These are phyloP conservation scores for Pelargonium myrrhifolium DNA, from an alignment of 441 rosid species.

Conservation along the genomic window DNA sequence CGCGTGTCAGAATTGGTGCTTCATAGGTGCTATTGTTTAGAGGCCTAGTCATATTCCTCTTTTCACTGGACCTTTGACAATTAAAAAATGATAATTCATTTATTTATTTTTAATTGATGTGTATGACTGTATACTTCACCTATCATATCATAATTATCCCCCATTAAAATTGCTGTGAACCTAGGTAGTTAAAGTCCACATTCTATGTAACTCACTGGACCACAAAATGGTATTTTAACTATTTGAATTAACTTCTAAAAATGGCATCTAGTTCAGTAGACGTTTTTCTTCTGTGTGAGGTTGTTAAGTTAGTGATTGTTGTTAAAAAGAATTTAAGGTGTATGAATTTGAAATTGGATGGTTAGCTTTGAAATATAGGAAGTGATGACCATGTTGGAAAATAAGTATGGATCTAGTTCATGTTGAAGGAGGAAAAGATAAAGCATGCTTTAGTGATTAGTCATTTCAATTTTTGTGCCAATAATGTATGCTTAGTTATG, in stretches of 20 bases:
- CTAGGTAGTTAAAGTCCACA: neutral
- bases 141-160: neutral
- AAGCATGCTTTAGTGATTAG: neutral
- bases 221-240: neutral
- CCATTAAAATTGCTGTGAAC: neutral
- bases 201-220: neutral
- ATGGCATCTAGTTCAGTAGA: too few species aligned
- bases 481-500: neutral
- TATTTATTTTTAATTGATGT: neutral
- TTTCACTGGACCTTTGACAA: neutral
- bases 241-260: too few species aligned
- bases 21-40: too few species aligned
- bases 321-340: neutral
- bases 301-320: neutral
- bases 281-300: neutral
- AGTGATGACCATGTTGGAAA: neutral
- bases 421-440: neutral
- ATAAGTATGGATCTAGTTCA: neutral
- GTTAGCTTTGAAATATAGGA: neutral
- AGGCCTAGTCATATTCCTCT: neutral
- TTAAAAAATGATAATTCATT: neutral
- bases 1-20: too few species aligned
- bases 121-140: neutral
- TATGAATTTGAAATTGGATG: neutral
- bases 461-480: neutral